Conservation (phyloP, 106 monocot species). For the Apostasia shenzhenica region DNA sequence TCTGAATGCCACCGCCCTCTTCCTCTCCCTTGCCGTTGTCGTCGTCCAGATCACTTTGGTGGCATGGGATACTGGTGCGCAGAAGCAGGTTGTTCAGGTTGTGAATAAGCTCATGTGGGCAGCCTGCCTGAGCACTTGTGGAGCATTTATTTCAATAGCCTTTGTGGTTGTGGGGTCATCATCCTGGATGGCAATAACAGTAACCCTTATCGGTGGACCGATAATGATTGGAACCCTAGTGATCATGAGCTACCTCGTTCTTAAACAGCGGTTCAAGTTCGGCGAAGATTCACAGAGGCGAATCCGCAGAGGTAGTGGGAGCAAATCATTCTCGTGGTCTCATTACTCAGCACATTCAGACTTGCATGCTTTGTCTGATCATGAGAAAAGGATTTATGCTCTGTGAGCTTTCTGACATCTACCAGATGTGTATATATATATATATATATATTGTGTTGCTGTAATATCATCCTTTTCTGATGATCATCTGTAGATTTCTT, state of each 20-base stretch:
- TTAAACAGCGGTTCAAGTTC: constrained; percentile 52
- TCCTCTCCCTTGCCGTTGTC: constrained; percentile 88
- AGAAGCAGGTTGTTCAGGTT: constrained; percentile 65
- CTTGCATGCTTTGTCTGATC: constrained; percentile 62
- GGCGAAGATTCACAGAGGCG: constrained; percentile 77
- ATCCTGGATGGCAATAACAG: constrained; percentile 77
- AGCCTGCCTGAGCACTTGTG: constrained; percentile 78
- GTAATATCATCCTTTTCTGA: too few species aligned
- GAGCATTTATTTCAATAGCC: constrained; percentile 73
- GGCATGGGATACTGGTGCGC: constrained; percentile 94
- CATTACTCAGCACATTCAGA: constrained; percentile 55
- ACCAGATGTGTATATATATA: too few species aligned
- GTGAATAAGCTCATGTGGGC: constrained; percentile 98
- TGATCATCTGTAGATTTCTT: too few species aligned
- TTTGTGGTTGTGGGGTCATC: constrained; percentile 74
- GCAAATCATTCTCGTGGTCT: constrained; percentile 92
- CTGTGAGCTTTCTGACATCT: constrained; percentile 16
- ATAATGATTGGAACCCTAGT: constrained; percentile 72
- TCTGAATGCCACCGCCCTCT: constrained; percentile 76
- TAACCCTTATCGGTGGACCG: constrained; percentile 68
- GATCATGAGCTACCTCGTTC: constrained; percentile 64
- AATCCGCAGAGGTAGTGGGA: constrained; percentile 64
- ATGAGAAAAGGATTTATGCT: constrained; percentile 76
- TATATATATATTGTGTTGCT: too few species aligned
- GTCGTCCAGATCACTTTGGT: constrained; percentile 96